These are phyloP conservation scores for Suillus variegatus DNA, from an alignment of 768 basidiomycete species.

Conservation along the genomic window DNA sequence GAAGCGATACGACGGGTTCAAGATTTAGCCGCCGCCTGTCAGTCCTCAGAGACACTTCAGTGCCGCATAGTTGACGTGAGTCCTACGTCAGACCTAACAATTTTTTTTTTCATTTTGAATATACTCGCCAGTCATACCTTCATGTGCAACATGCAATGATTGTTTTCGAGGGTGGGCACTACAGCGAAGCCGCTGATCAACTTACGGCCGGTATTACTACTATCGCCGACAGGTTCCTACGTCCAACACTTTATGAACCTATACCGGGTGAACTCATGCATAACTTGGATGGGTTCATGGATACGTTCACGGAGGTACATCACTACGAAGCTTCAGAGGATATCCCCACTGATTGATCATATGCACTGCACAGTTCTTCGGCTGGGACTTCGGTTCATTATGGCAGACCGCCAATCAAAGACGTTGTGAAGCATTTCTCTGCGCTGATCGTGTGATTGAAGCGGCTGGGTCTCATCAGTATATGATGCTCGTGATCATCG, in stretches of 20 bases:
- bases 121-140: background rate
- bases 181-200: slow-evolving; percentile 1
- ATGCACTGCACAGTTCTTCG: background rate
- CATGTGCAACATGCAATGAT: background rate
- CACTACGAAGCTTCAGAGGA: background rate
- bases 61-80: background rate
- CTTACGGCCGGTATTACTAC: background rate
- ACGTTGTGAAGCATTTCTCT: background rate
- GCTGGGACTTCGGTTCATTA: background rate
- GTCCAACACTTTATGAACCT: too few species aligned
- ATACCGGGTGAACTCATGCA: too few species aligned
- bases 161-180: background rate
- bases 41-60: background rate
- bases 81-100: background rate
- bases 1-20: background rate
- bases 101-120: background rate
- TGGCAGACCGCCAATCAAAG: background rate
- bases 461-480: background rate
- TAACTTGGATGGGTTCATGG: background rate
- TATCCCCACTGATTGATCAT: background rate
- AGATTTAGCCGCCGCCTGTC: background rate
- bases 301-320: background rate
- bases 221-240: background rate
- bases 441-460: background rate
- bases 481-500: background rate